These are phyloP conservation scores for Aspergillus affinis DNA, from an alignment of 495 filamentous ascomycete genomes.

Conservation along the genomic window DNA sequence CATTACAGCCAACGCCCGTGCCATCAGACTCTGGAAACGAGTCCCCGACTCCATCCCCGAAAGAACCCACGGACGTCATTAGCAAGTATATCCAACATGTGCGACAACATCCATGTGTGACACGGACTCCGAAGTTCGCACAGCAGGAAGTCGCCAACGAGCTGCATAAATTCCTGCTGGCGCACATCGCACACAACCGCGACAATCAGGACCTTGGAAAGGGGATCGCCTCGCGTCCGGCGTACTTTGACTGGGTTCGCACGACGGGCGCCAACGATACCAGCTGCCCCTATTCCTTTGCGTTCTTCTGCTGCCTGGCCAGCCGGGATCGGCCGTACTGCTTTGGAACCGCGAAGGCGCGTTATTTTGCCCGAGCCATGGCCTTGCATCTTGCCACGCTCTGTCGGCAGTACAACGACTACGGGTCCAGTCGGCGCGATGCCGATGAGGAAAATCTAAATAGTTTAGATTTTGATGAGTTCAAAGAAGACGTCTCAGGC, in stretches of 20 bases:
- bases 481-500: conserved; percentile 1
- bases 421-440: conserved; percentile 33
- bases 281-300: conserved; percentile 37
- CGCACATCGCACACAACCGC: conserved; percentile 16
- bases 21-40: too few species aligned
- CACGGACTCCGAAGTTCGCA: too few species aligned
- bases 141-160: too few species aligned
- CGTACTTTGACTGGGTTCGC: conserved; percentile 34
- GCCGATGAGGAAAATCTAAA: conserved; percentile 38
- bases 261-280: conserved; percentile 34
- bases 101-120: too few species aligned
- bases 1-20: too few species aligned
- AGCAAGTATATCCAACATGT: too few species aligned
- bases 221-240: too few species aligned
- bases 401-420: conserved; percentile 45
- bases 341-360: conserved; percentile 13
- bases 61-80: too few species aligned
- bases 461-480: conserved; percentile 39
- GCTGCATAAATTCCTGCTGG: too few species aligned
- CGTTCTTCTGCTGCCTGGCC: conserved; percentile 32
- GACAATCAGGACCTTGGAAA: conserved; percentile 14
- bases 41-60: too few species aligned
- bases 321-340: neutral
- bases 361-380: conserved; percentile 31
- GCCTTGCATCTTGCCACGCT: conserved; percentile 33